Evolutionary conservation across 169 alveolate species (phyloP).

Genomic region (Plasmodium inui): DNA sequence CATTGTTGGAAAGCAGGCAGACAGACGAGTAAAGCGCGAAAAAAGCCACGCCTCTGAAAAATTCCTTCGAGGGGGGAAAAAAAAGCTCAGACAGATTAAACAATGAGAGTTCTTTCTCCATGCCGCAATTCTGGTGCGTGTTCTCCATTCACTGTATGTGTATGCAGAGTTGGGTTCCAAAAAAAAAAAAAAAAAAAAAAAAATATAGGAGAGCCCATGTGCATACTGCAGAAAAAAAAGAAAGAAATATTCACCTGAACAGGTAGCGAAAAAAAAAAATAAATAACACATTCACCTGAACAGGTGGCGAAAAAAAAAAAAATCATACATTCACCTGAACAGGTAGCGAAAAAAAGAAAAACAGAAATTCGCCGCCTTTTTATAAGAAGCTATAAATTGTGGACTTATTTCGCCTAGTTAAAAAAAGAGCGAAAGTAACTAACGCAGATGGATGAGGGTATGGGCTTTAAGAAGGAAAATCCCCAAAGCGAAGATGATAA

Average conservation of each 20-base stretch:
- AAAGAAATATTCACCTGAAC: not conserved
- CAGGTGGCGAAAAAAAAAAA: not conserved
- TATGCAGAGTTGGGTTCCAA: not conserved
- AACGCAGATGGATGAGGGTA: not conserved
- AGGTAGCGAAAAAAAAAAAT: not conserved
- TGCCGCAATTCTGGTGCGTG: not conserved
- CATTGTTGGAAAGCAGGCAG: not conserved
- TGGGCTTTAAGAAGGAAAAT: not conserved
- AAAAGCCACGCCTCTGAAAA: not conserved
- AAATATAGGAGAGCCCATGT: not conserved
- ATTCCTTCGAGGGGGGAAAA: not conserved
- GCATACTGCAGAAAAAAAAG: not conserved
- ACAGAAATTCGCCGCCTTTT: not conserved
- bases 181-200: too few relatives aligned
- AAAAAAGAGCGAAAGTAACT: not conserved
- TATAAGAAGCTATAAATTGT: not conserved
- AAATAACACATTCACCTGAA: not conserved
- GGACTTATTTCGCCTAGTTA: not conserved
- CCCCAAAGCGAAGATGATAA: not conserved
- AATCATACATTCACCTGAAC: too few relatives aligned
- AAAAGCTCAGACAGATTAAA: not conserved
- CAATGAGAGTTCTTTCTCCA: not conserved
- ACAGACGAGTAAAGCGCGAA: not conserved
- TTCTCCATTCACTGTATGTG: not conserved
- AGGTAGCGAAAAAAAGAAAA: not conserved